Conservation (phyloP, 1,284 basidiomycete species). For the Puccinia brachypodii region DNA sequence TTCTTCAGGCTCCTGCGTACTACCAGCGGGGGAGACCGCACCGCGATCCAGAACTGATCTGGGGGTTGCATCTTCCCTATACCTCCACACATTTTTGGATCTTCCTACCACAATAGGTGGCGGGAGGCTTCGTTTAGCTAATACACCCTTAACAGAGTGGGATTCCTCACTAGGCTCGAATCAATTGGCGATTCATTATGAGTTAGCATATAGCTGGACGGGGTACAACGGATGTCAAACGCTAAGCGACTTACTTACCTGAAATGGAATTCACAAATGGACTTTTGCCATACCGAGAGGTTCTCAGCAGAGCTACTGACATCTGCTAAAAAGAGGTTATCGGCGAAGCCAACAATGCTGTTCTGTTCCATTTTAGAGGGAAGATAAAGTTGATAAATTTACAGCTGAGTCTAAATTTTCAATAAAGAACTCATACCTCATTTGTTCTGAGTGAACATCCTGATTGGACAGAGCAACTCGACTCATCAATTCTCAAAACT, state of each 20-base stretch:
- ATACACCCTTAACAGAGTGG: background rate
- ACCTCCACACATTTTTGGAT: background rate
- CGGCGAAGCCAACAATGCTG: background rate
- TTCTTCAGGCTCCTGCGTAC: background rate
- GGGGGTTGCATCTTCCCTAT: background rate
- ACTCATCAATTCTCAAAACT: background rate
- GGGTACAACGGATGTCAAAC: background rate
- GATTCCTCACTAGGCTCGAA: background rate
- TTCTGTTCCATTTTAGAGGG: background rate
- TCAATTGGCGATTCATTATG: background rate
- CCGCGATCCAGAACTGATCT: background rate
- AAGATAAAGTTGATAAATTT: background rate
- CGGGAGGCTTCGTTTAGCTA: background rate
- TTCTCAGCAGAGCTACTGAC: background rate
- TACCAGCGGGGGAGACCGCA: background rate
- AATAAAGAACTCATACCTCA: background rate
- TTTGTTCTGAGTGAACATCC: conserved; percentile 3
- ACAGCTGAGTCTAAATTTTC: background rate
- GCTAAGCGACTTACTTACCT: background rate
- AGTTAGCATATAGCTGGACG: background rate
- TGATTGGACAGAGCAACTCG: background rate
- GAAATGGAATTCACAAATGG: background rate
- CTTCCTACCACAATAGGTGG: background rate
- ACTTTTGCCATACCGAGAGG: background rate
- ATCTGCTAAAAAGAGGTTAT: background rate